Evolutionary conservation across 768 basidiomycete species (phyloP), one percentile per base, ranked within the genome.

Genomic region (Leccinum longicurvipes): DNA sequence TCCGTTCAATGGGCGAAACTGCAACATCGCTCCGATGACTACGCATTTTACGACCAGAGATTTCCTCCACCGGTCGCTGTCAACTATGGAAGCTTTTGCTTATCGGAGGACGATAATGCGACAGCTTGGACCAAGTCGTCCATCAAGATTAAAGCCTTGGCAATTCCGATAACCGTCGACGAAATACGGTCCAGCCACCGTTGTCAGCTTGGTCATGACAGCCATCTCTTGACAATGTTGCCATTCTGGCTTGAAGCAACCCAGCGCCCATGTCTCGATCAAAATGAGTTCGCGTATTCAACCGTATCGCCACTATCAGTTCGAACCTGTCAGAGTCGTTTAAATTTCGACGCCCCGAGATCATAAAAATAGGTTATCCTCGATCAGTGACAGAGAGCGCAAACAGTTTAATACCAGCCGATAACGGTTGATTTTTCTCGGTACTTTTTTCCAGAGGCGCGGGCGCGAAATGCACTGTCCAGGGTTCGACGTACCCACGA

Each of bases 201-300:
- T 12, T 25, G 44, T 45, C 44, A 45, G 41, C 31, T 31, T 19
- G 39, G n/a, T 41, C 39, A 41, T 41, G 39, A 41, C 39, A 46
- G 45, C 17, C 45, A n/a, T 27, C 28, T 29, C 10, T 19, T 47
- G 63, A 53, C 59, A 51, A 36, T 28, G 14, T 36, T 17, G 31
- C 24, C 49, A 24, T 50, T 46, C 31, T 36, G n/a, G 11, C 39
- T 50, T 48, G 50, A 48, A 41, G 4, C 39, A 10, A 12, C 10
- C 19, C 39, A 41, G 39, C 23, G 32, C n/a, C 41, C 46, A 27
- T n/a, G 6, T 17, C 46, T 49, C 47, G 28, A 46, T 51, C 47
- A 41, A 42, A 36, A 46, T 29, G n/a, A n/a, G 23, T 17, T 44
- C 53, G 9, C 21, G 21, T 17, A 29, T 47, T 27, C 9, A n/a